These are phyloP conservation scores for Citrullus amarus DNA, from an alignment of 306 rosid genomes.

Conservation along the genomic window DNA sequence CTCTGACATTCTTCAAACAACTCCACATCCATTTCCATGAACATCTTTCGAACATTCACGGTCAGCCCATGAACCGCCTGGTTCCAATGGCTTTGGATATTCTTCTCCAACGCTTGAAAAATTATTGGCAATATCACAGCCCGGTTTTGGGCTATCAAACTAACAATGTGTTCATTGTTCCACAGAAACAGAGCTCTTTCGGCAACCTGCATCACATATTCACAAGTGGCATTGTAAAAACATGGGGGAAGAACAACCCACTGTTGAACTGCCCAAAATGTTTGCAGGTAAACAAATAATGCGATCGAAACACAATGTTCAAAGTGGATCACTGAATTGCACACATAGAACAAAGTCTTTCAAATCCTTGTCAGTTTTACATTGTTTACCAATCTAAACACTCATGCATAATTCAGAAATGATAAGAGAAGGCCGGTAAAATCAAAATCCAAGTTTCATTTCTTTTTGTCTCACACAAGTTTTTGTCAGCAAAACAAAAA, in stretches of 20 bases:
- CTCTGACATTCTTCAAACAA: slow-evolving; percentile 84
- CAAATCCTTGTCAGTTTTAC: background rate
- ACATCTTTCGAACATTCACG: slow-evolving; percentile 78
- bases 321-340: background rate
- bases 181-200: slow-evolving; percentile 89
- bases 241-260: background rate
- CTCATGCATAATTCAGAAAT: background rate
- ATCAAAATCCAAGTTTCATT: background rate
- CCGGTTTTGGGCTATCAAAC: slow-evolving; percentile 91
- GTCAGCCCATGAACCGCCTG: slow-evolving; percentile 90
- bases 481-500: background rate
- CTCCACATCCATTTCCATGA: slow-evolving; percentile 81
- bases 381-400: background rate
- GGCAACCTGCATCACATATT: slow-evolving; percentile 61
- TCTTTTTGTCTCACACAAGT: background rate
- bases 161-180: slow-evolving; percentile 90
- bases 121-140: slow-evolving; percentile 58
- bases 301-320: background rate
- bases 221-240: background rate
- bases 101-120: slow-evolving; percentile 70
- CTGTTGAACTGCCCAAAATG: background rate
- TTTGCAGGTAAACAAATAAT: background rate
- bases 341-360: background rate
- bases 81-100: slow-evolving; percentile 76
- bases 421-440: background rate